Percentiles rank a stretch among this genome's conserved stretches.
phyloP scores from a whole-genome alignment of 2,329 filamentous ascomycete species.

The Curvularia spicifera region DNA sequence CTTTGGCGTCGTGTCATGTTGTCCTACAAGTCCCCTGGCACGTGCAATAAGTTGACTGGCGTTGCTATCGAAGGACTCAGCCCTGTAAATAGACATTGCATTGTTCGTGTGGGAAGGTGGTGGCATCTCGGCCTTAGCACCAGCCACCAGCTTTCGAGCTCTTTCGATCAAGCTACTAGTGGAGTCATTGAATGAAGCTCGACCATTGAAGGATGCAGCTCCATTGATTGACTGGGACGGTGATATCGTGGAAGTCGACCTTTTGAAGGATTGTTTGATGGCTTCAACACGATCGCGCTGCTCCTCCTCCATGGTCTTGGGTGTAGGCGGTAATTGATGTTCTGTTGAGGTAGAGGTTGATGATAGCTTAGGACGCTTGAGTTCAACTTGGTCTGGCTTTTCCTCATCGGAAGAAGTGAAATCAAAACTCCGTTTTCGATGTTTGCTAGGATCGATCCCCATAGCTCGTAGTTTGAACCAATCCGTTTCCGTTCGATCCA shows the following conservation, averaged over 20 bases:
- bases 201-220: slow-evolving; percentile 14
- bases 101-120: slow-evolving; percentile 8
- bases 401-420: slow-evolving; percentile 34
- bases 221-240: slow-evolving; percentile 17
- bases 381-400: slow-evolving; percentile 23
- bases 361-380: slow-evolving; percentile 32
- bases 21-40: slow-evolving; percentile 23
- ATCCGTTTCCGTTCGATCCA: slow-evolving; percentile 56
- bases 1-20: slow-evolving; percentile 12
- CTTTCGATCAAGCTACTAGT: slow-evolving; percentile 21
- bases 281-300: slow-evolving; percentile 34
- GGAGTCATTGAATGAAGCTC: slow-evolving; percentile 15
- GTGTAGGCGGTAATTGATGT: slow-evolving; percentile 4
- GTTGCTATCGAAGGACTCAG: slow-evolving; percentile 12
- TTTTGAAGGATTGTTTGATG: slow-evolving; percentile 23
- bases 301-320: slow-evolving; percentile 27
- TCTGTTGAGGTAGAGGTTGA: slow-evolving; percentile 17
- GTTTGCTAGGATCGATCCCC: slow-evolving; percentile 52
- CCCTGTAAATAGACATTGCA: slow-evolving; percentile 15
- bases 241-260: slow-evolving; percentile 20
- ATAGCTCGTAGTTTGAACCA: slow-evolving; percentile 60
- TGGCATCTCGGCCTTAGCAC: slow-evolving; percentile 8
- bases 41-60: slow-evolving; percentile 28
- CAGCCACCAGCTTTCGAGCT: slow-evolving; percentile 19
- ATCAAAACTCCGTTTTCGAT: slow-evolving; percentile 42